Conservation (phyloP, 306 rosid species). For the Lagenaria siceraria region DNA sequence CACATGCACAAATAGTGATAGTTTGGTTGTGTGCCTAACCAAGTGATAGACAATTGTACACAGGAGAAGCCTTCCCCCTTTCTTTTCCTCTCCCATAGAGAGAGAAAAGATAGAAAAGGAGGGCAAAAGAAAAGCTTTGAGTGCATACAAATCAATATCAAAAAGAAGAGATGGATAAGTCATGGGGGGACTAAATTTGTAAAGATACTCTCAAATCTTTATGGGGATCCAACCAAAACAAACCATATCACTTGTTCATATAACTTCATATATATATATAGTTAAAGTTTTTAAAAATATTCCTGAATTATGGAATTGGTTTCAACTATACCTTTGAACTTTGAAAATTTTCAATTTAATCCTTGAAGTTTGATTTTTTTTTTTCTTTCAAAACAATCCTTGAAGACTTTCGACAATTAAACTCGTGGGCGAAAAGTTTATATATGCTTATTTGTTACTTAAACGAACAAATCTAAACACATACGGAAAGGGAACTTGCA, state of each 20-base stretch:
- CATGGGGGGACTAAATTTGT: slow-evolving; percentile 30
- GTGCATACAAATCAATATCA: background rate
- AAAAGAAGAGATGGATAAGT: background rate
- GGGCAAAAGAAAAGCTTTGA: background rate
- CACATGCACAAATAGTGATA: slow-evolving; percentile 22
- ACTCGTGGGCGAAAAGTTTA: too few relatives aligned
- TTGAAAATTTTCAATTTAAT: too few relatives aligned
- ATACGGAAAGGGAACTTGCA: too few relatives aligned
- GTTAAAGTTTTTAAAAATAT: too few relatives aligned
- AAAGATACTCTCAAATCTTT: slow-evolving; percentile 51
- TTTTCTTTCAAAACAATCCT: too few relatives aligned
- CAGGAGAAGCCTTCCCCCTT: background rate
- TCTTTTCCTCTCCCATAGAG: background rate
- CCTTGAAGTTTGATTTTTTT: too few relatives aligned
- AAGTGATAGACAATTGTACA: background rate
- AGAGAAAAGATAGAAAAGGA: background rate
- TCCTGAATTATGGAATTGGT: too few relatives aligned
- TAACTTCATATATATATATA: too few relatives aligned
- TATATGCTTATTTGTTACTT: too few relatives aligned
- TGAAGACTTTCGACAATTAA: too few relatives aligned
- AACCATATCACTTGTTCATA: slow-evolving; percentile 21
- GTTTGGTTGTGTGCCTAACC: slow-evolving; percentile 31
- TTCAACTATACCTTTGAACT: too few relatives aligned
- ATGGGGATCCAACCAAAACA: slow-evolving; percentile 40
- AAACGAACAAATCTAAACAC: too few relatives aligned